Evolutionary conservation across 2,329 filamentous ascomycete species (phyloP), one percentile per base, ranked within the genome.

Genomic region (Aspergillus quadrilineatus): DNA sequence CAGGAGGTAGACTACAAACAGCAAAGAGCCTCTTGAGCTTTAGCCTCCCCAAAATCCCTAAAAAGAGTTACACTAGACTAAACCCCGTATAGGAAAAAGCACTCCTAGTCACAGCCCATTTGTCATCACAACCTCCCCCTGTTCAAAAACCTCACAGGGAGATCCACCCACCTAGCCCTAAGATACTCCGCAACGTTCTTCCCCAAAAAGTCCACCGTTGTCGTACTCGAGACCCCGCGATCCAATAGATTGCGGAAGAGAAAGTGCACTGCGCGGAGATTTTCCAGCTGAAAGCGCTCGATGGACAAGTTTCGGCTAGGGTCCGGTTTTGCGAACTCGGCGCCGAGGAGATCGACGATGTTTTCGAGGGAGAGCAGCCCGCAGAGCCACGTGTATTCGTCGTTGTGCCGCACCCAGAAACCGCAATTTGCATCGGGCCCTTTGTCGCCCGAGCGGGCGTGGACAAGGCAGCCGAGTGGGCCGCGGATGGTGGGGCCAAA

Each of bases 281-380:
- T 72, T 9, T 77, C 73, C 22, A 81, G 68, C 67, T 81, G 79
- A 39, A 79, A 77, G 1, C 79, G 66, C 44, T 79, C 77, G 14
- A 81, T 70, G 9, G 50, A 5, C 29, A 65, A 37, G 12, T 37
- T 37, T 14, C 9, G 34, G n/a, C 15, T 51, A 34, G 3, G 62
- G 50, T 17, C 60, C 22, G 22, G 22, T 22, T 22, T 63, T 0
- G 53, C 50, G 4, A 12, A 57, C 17, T 67, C 66, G 41, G 68
- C 65, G 2, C 67, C 67, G 1, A 72, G 53, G 1, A 71, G 59
- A 6, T 62, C 60, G 10, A 26, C 42, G 1, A 63, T 54, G n/a
- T 60, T 64, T 2, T 60, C 34, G 3, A 55, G 53, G 2, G 65
- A 65, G 7, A 71, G 52, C 7, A 70, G 59, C 30, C 51, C 61